Conservation (phyloP, 768 basidiomycete species). For the Boletus sp. region DNA sequence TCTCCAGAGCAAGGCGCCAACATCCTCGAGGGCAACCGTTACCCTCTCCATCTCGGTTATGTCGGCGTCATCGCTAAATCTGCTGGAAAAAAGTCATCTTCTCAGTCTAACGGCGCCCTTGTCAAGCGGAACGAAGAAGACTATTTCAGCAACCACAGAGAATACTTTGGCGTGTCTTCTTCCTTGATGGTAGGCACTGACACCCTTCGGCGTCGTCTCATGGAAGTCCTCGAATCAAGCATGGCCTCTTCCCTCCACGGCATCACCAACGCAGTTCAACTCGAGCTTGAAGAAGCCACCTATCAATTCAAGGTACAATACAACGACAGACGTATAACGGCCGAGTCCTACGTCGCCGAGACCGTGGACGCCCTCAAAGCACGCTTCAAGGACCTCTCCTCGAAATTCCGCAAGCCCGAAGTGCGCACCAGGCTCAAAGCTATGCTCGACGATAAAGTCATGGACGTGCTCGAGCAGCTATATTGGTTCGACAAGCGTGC, state of each 20-base stretch:
- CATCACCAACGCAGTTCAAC: conserved; percentile 95
- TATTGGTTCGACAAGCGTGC: conserved; percentile 95
- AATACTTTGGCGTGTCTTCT: conserved; percentile 58
- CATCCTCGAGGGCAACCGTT: conserved; percentile 86
- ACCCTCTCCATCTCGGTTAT: conserved; percentile 96
- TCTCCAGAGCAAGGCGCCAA: conserved; percentile 75
- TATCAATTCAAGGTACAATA: conserved; percentile 99
- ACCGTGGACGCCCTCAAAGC: conserved; percentile 91
- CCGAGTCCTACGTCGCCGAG: conserved; percentile 97
- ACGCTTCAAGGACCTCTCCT: conserved; percentile 81
- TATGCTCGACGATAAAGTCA: conserved; percentile 94
- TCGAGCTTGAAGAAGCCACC: conserved; percentile 93
- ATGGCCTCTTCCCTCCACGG: conserved; percentile 96
- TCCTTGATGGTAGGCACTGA: conserved; percentile 89
- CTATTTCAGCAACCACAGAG: conserved; percentile 63
- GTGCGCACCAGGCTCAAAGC: conserved; percentile 85
- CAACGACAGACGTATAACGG: conserved; percentile 91
- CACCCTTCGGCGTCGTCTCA: conserved; percentile 83
- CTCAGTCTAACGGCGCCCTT: conserved; percentile 48
- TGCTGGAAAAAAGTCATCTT: conserved; percentile 51
- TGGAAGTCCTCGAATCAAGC: conserved; percentile 96
- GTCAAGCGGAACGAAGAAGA: conserved; percentile 59
- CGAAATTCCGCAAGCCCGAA: conserved; percentile 84
- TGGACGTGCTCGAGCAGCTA: conserved; percentile 95
- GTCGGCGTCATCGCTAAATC: conserved; percentile 94